Evolutionary conservation across 192 early-diverging fungal genomes (phyloP).

Genomic region (Gonapodya sp.): DNA sequence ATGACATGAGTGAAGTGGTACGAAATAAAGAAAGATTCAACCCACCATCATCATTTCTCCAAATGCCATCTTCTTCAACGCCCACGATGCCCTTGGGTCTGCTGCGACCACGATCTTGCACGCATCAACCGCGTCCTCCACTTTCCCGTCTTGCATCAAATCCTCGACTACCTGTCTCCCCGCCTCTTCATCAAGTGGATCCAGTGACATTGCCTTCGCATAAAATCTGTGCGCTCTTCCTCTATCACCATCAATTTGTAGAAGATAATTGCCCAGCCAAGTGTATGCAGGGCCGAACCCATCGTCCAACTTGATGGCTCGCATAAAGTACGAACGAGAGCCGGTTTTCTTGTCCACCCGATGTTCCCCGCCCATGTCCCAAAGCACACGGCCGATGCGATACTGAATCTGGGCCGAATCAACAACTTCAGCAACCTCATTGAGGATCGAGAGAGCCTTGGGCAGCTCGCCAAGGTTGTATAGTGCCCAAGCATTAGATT

Average conservation of each 20-base stretch:
- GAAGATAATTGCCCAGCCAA: slow-evolving; percentile 74
- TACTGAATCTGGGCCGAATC: slow-evolving; percentile 45
- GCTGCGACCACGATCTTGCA: slow-evolving; percentile 31
- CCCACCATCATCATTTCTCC: slow-evolving; percentile 34
- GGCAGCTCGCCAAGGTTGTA: slow-evolving; percentile 38
- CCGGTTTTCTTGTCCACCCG: slow-evolving; percentile 49
- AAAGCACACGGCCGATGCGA: slow-evolving; percentile 63
- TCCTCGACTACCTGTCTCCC: slow-evolving; percentile 54
- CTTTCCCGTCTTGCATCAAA: slow-evolving; percentile 36
- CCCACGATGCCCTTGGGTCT: slow-evolving; percentile 53
- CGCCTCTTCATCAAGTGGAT: slow-evolving; percentile 56
- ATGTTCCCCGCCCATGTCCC: slow-evolving; percentile 55
- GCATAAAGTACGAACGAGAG: slow-evolving; percentile 49
- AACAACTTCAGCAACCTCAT: slow-evolving; percentile 38
- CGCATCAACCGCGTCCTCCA: slow-evolving; percentile 35
- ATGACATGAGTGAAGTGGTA: neutral
- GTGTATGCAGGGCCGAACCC: slow-evolving; percentile 49
- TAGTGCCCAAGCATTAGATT: slow-evolving; percentile 60
- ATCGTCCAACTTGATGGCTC: slow-evolving; percentile 61
- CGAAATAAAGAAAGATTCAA: neutral
- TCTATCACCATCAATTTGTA: slow-evolving; percentile 48
- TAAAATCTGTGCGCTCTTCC: slow-evolving; percentile 72
- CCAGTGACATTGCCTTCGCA: slow-evolving; percentile 62
- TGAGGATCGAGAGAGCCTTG: slow-evolving; percentile 41
- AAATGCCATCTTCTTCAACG: slow-evolving; percentile 71